A percentile compares a stretch with the other conserved stretches of the same genome.
Evolutionary conservation across 2,329 filamentous ascomycete species (phyloP).

Genomic region (Penicillium olsonii): DNA sequence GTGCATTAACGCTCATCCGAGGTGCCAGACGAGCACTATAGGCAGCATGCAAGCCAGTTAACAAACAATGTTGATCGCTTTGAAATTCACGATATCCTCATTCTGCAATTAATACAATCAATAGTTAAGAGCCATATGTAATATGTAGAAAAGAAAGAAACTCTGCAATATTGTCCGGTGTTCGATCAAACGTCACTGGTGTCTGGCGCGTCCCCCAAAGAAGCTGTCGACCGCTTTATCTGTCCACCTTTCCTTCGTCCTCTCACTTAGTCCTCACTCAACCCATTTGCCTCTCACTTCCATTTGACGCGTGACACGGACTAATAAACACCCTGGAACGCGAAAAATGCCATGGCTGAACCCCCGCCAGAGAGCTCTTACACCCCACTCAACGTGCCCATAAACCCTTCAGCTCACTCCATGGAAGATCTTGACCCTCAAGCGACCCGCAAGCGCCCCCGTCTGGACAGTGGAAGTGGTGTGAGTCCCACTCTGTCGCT

Average conservation of each 20-base stretch:
- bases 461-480: slow-evolving; percentile 48
- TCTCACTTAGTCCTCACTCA: slow-evolving; percentile 3
- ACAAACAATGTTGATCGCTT: too few species aligned
- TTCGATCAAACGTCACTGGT: slow-evolving; percentile 25
- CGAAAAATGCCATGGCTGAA: slow-evolving; percentile 48
- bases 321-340: slow-evolving; percentile 6
- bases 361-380: slow-evolving; percentile 49
- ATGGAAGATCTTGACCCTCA: slow-evolving; percentile 45
- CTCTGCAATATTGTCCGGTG: background rate
- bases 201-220: slow-evolving; percentile 21
- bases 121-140: too few species aligned
- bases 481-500: slow-evolving; percentile 37
- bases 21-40: background rate
- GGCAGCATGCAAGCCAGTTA: too few species aligned
- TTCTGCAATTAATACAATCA: too few species aligned
- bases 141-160: too few species aligned
- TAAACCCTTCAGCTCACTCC: slow-evolving; percentile 30
- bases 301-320: slow-evolving; percentile 4
- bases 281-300: slow-evolving; percentile 1
- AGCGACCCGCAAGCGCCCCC: slow-evolving; percentile 49
- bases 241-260: background rate
- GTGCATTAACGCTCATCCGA: background rate
- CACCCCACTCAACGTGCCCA: slow-evolving; percentile 40
- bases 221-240: slow-evolving; percentile 21
- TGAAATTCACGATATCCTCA: too few species aligned